A percentile compares a stretch with the other conserved stretches of the same genome.
phyloP scores from a whole-genome alignment of 2,329 filamentous ascomycete species.

The Bipolaris zeicola region DNA sequence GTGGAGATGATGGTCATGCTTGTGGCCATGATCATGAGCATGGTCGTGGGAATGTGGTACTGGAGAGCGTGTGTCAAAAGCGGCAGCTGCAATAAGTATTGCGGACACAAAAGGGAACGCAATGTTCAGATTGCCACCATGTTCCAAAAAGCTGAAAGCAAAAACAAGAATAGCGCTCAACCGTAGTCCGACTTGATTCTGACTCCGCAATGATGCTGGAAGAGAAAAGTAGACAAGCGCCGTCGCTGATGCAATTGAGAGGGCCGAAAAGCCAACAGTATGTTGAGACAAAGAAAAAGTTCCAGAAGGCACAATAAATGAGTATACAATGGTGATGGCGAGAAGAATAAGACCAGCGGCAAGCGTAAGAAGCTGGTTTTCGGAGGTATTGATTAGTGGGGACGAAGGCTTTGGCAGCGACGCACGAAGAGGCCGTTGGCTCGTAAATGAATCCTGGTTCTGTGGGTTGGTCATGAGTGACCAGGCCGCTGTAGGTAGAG shows the following conservation, averaged over 20 bases:
- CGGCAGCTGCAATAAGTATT: slow-evolving; percentile 47
- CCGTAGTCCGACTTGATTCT: slow-evolving; percentile 40
- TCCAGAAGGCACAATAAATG: slow-evolving; percentile 40
- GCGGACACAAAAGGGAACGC: slow-evolving; percentile 33
- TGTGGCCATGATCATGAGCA: slow-evolving; percentile 30
- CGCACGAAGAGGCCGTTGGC: slow-evolving; percentile 26
- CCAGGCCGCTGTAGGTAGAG: slow-evolving; percentile 49
- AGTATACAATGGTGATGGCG: slow-evolving; percentile 45
- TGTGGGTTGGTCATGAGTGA: slow-evolving; percentile 35
- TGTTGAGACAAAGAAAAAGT: slow-evolving; percentile 39
- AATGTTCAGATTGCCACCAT: slow-evolving; percentile 19
- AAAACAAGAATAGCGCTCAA: slow-evolving; percentile 36
- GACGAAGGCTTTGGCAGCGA: slow-evolving; percentile 43
- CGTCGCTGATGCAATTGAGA: slow-evolving; percentile 52
- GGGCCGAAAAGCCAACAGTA: slow-evolving; percentile 46
- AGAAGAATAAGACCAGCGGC: slow-evolving; percentile 48
- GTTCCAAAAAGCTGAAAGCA: slow-evolving; percentile 32
- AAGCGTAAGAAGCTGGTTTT: slow-evolving; percentile 52
- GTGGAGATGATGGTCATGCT: slow-evolving; percentile 46
- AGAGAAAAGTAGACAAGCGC: slow-evolving; percentile 51
- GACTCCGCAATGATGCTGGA: slow-evolving; percentile 50
- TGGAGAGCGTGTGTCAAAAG: slow-evolving; percentile 48
- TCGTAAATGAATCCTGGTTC: slow-evolving; percentile 29
- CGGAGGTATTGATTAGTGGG: slow-evolving; percentile 45
- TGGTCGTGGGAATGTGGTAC: slow-evolving; percentile 35